These are phyloP conservation scores for Dimocarpus longan DNA, from an alignment of 345 rosid species.

Conservation along the genomic window DNA sequence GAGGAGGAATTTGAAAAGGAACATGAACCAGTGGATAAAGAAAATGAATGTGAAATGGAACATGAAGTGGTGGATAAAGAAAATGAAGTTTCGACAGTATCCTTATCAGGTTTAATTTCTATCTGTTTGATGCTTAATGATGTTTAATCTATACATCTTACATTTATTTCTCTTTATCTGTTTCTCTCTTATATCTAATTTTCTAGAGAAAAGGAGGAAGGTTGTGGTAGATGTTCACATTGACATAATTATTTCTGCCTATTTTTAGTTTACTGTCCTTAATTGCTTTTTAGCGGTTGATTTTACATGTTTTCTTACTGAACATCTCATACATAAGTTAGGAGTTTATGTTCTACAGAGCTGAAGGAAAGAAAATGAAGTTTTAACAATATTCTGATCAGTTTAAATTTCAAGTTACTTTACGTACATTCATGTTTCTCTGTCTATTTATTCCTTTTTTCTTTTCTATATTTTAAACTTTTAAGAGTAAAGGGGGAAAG, in stretches of 20 bases:
- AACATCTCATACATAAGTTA: neutral
- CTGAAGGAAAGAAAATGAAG: neutral
- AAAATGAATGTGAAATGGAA: conserved; percentile 57
- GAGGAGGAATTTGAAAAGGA: conserved; percentile 74
- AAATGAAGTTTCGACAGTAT: conserved; percentile 35
- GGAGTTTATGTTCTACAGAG: neutral
- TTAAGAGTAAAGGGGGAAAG: neutral
- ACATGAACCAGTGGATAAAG: conserved; percentile 43
- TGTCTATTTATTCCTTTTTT: neutral
- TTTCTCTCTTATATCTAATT: neutral
- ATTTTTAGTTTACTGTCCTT: neutral
- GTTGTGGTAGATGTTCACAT: too few relatives aligned
- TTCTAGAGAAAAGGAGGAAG: too few relatives aligned
- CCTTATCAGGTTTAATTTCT: conserved; percentile 46
- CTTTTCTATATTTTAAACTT: neutral
- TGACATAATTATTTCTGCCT: neutral
- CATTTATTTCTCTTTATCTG: neutral
- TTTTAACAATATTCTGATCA: neutral
- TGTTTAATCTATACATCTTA: neutral
- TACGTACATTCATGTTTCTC: neutral
- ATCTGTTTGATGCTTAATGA: neutral
- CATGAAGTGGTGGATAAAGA: conserved; percentile 44
- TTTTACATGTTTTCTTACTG: too few relatives aligned
- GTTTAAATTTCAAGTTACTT: neutral
- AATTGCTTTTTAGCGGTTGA: neutral